Evolutionary conservation across 129 eudicot genomes (phyloP).

Genomic region (Solidago caesia): DNA sequence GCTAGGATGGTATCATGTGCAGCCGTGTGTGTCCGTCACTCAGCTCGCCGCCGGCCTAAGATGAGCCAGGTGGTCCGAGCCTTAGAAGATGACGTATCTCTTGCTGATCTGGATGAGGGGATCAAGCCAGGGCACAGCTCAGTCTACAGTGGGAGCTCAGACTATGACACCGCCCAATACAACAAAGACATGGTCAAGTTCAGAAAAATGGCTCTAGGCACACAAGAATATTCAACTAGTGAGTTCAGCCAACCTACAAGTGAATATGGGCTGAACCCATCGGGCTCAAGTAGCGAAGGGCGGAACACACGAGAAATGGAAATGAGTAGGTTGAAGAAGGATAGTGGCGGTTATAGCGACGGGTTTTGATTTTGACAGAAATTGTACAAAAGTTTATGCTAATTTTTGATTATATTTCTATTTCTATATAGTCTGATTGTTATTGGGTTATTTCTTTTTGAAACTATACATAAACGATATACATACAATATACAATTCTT

Average conservation of each 20-base stretch:
- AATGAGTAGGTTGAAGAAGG: slow-evolving; percentile 53
- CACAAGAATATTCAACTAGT: slow-evolving; percentile 68
- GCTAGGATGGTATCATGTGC: slow-evolving; percentile 88
- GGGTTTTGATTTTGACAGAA: slow-evolving; percentile 33
- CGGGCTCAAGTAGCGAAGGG: slow-evolving; percentile 84
- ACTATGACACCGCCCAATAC: slow-evolving; percentile 70
- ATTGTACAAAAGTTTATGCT: slow-evolving; percentile 32
- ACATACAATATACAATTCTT: slow-evolving; percentile 20
- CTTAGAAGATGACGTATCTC: slow-evolving; percentile 79
- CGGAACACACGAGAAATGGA: slow-evolving; percentile 81
- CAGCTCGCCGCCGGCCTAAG: slow-evolving; percentile 81
- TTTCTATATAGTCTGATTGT: slow-evolving; percentile 20
- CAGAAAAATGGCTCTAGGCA: slow-evolving; percentile 71
- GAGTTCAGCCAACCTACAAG: slow-evolving; percentile 79
- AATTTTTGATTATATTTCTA: slow-evolving; percentile 13
- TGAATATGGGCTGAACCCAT: slow-evolving; percentile 74
- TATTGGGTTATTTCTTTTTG: slow-evolving; percentile 1
- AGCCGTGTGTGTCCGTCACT: slow-evolving; percentile 94
- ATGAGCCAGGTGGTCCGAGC: slow-evolving; percentile 99
- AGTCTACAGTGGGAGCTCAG: slow-evolving; percentile 68
- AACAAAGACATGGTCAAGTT: slow-evolving; percentile 79
- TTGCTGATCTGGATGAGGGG: slow-evolving; percentile 85
- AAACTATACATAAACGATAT: slow-evolving; percentile 16
- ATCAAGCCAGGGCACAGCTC: slow-evolving; percentile 80
- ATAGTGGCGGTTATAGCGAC: slow-evolving; percentile 50